Base-by-base conservation (phyloP, 192 early-diverging fungal genomes). In the Rhizophagus sp. region DNA sequence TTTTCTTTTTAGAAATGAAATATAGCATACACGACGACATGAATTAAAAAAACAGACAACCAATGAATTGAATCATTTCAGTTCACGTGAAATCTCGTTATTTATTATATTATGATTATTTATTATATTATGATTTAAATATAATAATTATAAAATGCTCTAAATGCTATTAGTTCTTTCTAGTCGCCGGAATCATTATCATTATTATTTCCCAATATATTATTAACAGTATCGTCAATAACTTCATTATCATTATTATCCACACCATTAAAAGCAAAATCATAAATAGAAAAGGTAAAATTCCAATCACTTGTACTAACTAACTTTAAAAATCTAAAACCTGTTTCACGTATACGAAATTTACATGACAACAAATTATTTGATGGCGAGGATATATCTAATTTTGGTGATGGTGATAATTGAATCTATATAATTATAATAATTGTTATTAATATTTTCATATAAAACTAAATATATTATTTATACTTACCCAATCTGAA, bases 241-340 rank as follows among this genome's bases (percentile, higher is more conserved):
- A 57, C 52, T 19, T 22, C 6, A 22, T 57, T 57, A 57, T 57
- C 6, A 57, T 57, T 57, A 57, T 57, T 33, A 67, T 79, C 76
- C n/a, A 83, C 78, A 30, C 81, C 83, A 71, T 62, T 52, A 71
- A 87, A 83, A 6, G 84, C 80, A 73, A 87, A 79, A 27, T 87
- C 86, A 83, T 83, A 69, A 2, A 87, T 78, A 10, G 64, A 73
- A 73, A 73, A 85, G 0, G 73, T 62, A 82, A 76, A 85, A 47
- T 83, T 75, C 47, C 81, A 33, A 15, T 83, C 81, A 17, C 66
- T 72, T 13, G 75, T 75, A 52, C 81, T 85, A 10, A 68, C 33
- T 44, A 87, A 47, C 34, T 82, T 84, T n/a, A 87, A 81, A 65
- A 83, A 87, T 47, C 86, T 80, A 70, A 85, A 85, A 6, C 84